phyloP scores from a whole-genome alignment of 2,329 filamentous ascomycete genomes.

The Dothistroma septosporum region DNA sequence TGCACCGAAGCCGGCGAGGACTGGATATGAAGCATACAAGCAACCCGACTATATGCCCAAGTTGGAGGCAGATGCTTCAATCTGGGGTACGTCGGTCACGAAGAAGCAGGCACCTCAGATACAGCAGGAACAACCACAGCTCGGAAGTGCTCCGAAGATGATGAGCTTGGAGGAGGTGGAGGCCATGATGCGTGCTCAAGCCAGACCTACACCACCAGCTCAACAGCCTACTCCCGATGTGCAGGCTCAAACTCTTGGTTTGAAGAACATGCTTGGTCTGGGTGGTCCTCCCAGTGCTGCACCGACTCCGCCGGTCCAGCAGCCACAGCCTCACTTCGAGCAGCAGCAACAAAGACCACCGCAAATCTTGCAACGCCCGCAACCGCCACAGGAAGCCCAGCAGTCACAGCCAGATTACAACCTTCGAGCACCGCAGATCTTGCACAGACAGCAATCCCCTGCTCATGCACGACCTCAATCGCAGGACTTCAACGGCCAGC shows the following conservation, averaged over 20 bases:
- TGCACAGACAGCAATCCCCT: constrained; percentile 35
- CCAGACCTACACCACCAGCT: constrained; percentile 39
- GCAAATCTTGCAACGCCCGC: constrained; percentile 50
- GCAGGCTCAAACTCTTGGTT: constrained; percentile 31
- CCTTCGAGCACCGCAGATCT: constrained; percentile 38
- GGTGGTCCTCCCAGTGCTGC: constrained; percentile 21
- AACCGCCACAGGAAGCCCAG: constrained; percentile 32
- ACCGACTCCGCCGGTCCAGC: constrained; percentile 19
- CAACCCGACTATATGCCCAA: constrained; percentile 81
- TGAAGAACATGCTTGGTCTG: constrained; percentile 35
- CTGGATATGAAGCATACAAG: constrained; percentile 88
- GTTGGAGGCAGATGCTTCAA: constrained; percentile 84
- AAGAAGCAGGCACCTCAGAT: constrained; percentile 39
- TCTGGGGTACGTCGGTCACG: constrained; percentile 77
- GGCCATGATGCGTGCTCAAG: constrained; percentile 76
- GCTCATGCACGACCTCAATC: constrained; percentile 21
- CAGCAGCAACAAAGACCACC: constrained; percentile 35
- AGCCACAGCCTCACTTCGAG: constrained; percentile 28
- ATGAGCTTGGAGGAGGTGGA: constrained; percentile 97
- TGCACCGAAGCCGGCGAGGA: constrained; percentile 60
- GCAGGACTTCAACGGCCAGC: constrained; percentile 26
- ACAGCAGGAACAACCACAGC: constrained; percentile 23
- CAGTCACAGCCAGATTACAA: constrained; percentile 41
- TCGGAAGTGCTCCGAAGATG: constrained; percentile 62
- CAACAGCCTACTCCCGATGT: constrained; percentile 20